phyloP scores from a whole-genome alignment of 1,284 basidiomycete species.

The Mycosarcoma maydis region DNA sequence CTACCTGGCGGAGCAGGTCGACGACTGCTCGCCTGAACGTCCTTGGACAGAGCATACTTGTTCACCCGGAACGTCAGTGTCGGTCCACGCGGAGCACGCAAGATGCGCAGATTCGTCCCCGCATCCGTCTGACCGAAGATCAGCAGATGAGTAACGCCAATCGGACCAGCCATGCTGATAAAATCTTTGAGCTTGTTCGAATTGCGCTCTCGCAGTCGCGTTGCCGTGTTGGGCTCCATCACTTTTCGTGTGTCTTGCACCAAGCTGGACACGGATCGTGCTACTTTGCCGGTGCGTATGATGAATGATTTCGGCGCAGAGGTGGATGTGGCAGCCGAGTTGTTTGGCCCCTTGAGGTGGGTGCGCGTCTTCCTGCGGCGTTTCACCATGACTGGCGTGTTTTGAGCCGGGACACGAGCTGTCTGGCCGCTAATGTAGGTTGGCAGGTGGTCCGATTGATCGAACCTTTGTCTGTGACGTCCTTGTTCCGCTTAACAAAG shows the following conservation, averaged over 20 bases:
- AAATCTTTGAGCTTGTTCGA: constrained; percentile 95
- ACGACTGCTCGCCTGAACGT: constrained; percentile 77
- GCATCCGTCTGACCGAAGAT: constrained; percentile 76
- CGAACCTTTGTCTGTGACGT: background rate
- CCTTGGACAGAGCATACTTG: constrained; percentile 88
- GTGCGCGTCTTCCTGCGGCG: constrained; percentile 63
- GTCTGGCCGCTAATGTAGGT: too few species aligned
- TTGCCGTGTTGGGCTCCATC: constrained; percentile 98
- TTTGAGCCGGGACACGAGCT: too few species aligned
- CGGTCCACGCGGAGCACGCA: constrained; percentile 89
- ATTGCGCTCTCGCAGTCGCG: constrained; percentile 83
- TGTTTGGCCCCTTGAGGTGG: constrained; percentile 63
- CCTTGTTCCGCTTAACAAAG: too few species aligned
- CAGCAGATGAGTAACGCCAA: constrained; percentile 91
- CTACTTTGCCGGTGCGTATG: constrained; percentile 93
- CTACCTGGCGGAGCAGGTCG: constrained; percentile 76
- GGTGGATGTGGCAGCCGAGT: constrained; percentile 41
- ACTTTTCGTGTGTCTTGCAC: constrained; percentile 91
- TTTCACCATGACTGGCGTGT: constrained; percentile 24
- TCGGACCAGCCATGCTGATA: constrained; percentile 86
- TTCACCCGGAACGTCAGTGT: constrained; percentile 93
- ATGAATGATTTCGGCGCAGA: constrained; percentile 74
- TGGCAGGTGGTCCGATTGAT: too few species aligned
- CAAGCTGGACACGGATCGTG: constrained; percentile 83
- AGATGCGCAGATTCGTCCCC: constrained; percentile 80